Conservation (phyloP, 345 rosid species). For the Salix udensis region DNA sequence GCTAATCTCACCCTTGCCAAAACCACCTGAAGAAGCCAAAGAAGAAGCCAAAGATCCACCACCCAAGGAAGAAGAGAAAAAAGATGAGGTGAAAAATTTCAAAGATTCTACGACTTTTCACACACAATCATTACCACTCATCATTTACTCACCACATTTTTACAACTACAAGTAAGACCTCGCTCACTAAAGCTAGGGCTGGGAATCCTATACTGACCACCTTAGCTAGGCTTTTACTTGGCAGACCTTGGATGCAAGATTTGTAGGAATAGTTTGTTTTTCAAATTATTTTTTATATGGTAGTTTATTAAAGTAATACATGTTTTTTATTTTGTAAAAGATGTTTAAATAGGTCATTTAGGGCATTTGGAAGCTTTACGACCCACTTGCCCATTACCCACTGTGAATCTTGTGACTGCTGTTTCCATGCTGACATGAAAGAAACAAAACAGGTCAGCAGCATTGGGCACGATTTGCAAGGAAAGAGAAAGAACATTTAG, state of each 20-base stretch:
- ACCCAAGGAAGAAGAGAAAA: slow-evolving; percentile 48
- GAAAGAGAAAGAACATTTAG: background rate
- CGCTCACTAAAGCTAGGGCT: background rate
- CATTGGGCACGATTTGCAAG: slow-evolving; percentile 34
- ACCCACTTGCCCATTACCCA: background rate
- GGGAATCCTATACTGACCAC: background rate
- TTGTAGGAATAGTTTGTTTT: too few relatives aligned
- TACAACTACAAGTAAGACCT: background rate
- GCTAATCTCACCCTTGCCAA: slow-evolving; percentile 65
- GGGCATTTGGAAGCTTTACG: background rate
- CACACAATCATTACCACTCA: too few relatives aligned
- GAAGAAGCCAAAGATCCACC: slow-evolving; percentile 26
- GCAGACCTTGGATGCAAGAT: background rate
- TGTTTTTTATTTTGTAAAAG: too few relatives aligned
- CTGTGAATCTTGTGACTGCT: slow-evolving; percentile 20
- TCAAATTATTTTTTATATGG: too few relatives aligned
- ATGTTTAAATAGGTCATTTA: background rate
- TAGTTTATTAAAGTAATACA: too few relatives aligned
- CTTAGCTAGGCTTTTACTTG: background rate
- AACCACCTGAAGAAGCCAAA: slow-evolving; percentile 36
- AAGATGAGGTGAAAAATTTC: slow-evolving; percentile 48
- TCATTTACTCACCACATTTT: background rate
- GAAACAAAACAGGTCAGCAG: slow-evolving; percentile 38
- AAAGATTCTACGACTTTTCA: background rate
- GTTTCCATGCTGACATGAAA: slow-evolving; percentile 49